Evolutionary conservation across 2,329 filamentous ascomycete genomes (phyloP), one percentile per base, ranked within the genome.

Genomic region (Aspergillus japonicus): DNA sequence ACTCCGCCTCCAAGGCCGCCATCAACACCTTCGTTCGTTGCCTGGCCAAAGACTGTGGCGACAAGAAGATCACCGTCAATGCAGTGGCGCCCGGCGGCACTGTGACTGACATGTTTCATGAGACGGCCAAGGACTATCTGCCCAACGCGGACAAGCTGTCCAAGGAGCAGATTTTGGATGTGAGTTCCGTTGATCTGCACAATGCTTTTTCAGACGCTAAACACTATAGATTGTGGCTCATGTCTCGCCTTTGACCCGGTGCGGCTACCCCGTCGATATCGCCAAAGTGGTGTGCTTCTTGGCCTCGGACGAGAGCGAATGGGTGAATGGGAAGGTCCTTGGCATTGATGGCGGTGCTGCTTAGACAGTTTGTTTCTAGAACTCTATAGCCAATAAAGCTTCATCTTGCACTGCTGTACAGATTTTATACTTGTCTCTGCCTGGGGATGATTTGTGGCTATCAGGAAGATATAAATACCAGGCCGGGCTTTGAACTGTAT

Each of bases 21-120:
- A 87, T 92, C 62, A 89, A 91, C 76, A 88, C 88, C 11, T 90
- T 92, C 75, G 88, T 89, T 66, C 88, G 89, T 73, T 87, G 84
- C 67, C 89, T 92, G 77, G 87, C 89, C 5, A 87, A 83, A 71
- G 87, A 90, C 78, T 86, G 84, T 65, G 85, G 88, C 56, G 83
- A 88, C 78, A 83, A 86, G 69, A 84, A 85, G 58, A 87, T 89
- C 71, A 88, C 86, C 0, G 86, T 89, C 73, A 89, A 89, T 69
- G 85, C 84, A 49, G 81, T 89, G 33, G 87, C 87, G 0, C 87
- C 87, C 0, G 87, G 87, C 58, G 87, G 86, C 14, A 87, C 87
- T 74, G 87, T 87, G 78, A 87, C 83, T 14, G 86, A 88, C 66
- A 88, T 89, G 86, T 88, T 86, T 76, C 83, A 88, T 19, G 58